Evolutionary conservation across 2,329 filamentous ascomycete genomes (phyloP).

Genomic region (Kalmusia sp.): DNA sequence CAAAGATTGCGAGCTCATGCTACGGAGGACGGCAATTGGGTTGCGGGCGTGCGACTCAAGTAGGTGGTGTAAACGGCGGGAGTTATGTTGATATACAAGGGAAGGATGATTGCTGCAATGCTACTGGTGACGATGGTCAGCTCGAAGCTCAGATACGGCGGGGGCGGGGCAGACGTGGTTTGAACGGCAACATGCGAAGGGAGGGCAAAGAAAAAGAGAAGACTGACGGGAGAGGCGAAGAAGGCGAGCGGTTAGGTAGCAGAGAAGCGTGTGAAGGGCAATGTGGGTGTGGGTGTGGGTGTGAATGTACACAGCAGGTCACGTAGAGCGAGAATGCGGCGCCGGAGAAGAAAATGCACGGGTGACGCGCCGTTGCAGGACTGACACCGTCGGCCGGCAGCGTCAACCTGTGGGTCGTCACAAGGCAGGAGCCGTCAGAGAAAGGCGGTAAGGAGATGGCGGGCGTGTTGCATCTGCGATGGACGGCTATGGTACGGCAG

Average conservation of each 20-base stretch:
- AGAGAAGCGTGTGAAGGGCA: neutral
- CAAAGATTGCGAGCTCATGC: conserved; percentile 51
- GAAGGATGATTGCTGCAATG: conserved; percentile 16
- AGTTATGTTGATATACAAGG: neutral
- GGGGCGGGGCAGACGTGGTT: conserved; percentile 12
- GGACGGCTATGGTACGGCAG: neutral
- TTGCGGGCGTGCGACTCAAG: conserved; percentile 13
- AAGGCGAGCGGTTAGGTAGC: neutral
- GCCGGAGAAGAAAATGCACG: neutral
- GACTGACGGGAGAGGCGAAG: neutral
- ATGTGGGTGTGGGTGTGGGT: no score
- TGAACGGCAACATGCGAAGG: neutral
- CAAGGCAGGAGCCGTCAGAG: conserved; percentile 6
- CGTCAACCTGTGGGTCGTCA: conserved; percentile 11
- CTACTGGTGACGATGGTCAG: conserved; percentile 11
- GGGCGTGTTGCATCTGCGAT: neutral
- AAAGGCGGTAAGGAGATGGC: conserved; percentile 16
- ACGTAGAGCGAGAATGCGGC: conserved; percentile 5
- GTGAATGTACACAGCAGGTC: neutral
- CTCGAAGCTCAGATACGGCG: conserved; percentile 7
- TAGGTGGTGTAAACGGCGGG: conserved; percentile 13
- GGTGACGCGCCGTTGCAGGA: neutral
- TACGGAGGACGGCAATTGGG: conserved; percentile 33
- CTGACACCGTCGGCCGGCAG: conserved; percentile 2
- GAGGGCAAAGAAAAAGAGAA: neutral